A percentile compares a stretch with the other conserved stretches of the same genome.
These are phyloP conservation scores for Musa acuminata DNA, from an alignment of 176 grass and related monocot species.

Conservation along the genomic window DNA sequence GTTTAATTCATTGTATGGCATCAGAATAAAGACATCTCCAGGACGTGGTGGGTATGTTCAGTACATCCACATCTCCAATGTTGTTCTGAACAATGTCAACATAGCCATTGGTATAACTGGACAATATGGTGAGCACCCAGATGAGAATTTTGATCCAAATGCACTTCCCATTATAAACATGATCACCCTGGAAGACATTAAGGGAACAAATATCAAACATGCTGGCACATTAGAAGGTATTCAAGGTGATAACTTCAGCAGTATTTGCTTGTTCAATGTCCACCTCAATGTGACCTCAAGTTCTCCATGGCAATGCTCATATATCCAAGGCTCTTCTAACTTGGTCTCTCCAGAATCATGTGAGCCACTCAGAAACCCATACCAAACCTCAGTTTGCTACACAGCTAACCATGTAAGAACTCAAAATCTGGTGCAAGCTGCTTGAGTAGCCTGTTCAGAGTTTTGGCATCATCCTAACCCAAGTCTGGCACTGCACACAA, in stretches of 20 bases:
- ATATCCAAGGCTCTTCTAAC: slow-evolving; percentile 75
- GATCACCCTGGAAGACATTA: slow-evolving; percentile 61
- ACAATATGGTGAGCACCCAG: slow-evolving; percentile 61
- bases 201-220: slow-evolving; percentile 41
- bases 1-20: slow-evolving; percentile 64
- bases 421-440: not conserved
- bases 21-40: slow-evolving; percentile 77
- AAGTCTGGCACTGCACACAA: no score
- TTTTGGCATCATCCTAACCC: no score
- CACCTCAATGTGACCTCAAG: slow-evolving; percentile 47
- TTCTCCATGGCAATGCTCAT: slow-evolving; percentile 78
- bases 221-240: slow-evolving; percentile 80
- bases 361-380: slow-evolving; percentile 51
- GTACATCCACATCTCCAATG: slow-evolving; percentile 53
- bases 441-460: not conserved
- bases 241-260: slow-evolving; percentile 74
- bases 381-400: slow-evolving; percentile 47
- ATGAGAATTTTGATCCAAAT: slow-evolving; percentile 60
- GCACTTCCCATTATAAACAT: slow-evolving; percentile 65
- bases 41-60: slow-evolving; percentile 75
- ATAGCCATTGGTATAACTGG: slow-evolving; percentile 80
- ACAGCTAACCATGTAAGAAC: not conserved
- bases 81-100: slow-evolving; percentile 58
- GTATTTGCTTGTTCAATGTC: slow-evolving; percentile 81
- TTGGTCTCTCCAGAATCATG: slow-evolving; percentile 73